Percentiles rank a stretch among this genome's conserved stretches.
Evolutionary conservation across 2,329 filamentous ascomycete species (phyloP).

Genomic region (Calonectria pauciramosa): DNA sequence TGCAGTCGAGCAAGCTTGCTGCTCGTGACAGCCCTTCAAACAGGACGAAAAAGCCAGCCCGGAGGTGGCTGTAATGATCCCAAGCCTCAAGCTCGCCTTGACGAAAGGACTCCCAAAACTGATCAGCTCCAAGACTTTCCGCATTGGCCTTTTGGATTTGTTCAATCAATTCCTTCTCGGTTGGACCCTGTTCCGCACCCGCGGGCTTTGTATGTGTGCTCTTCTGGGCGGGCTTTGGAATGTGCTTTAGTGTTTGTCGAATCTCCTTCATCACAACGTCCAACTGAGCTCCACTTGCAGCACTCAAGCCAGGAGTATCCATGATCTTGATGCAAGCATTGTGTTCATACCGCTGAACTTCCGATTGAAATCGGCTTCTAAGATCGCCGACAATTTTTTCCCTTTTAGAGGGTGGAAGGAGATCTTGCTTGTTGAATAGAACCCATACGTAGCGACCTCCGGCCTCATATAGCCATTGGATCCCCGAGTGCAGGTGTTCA

Average conservation of each 20-base stretch:
- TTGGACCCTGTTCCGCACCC: slow-evolving; percentile 25
- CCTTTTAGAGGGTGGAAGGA: slow-evolving; percentile 34
- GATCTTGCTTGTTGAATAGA: slow-evolving; percentile 51
- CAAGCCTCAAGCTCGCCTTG: slow-evolving; percentile 45
- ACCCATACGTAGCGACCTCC: slow-evolving; percentile 46
- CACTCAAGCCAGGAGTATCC: slow-evolving; percentile 42
- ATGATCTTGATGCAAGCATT: slow-evolving; percentile 36
- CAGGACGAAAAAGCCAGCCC: slow-evolving; percentile 50
- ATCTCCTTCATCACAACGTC: slow-evolving; percentile 35
- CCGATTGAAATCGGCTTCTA: slow-evolving; percentile 21
- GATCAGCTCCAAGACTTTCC: slow-evolving; percentile 14
- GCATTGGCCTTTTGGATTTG: slow-evolving; percentile 23
- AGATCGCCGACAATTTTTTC: slow-evolving; percentile 32
- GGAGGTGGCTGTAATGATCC: slow-evolving; percentile 52
- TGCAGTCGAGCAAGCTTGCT: slow-evolving; percentile 43
- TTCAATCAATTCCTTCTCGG: slow-evolving; percentile 32
- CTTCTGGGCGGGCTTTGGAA: not conserved
- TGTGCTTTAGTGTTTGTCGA: slow-evolving; percentile 27
- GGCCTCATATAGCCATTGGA: slow-evolving; percentile 35
- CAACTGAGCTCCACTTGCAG: slow-evolving; percentile 28
- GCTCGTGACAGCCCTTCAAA: slow-evolving; percentile 43
- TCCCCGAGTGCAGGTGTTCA: slow-evolving; percentile 41
- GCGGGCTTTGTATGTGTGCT: slow-evolving; percentile 21
- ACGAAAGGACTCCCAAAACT: slow-evolving; percentile 47
- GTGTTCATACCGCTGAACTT: slow-evolving; percentile 26